Conservation (phyloP, 352 stramenopile genomes). For the Phytophthora sansomeana region DNA sequence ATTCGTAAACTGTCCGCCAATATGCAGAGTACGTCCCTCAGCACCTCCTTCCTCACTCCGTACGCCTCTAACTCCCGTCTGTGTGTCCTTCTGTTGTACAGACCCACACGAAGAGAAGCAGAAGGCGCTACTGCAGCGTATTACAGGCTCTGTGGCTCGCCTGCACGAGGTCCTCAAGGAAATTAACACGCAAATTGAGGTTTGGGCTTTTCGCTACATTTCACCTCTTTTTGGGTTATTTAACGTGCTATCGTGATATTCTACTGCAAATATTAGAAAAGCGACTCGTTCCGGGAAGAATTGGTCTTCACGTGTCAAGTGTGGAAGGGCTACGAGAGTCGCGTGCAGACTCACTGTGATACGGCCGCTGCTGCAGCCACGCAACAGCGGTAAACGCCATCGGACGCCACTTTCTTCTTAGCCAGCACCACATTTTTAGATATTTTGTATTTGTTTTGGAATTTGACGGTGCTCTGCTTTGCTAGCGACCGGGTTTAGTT, state of each 20-base stretch:
- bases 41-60: neutral
- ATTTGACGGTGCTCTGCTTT: too few relatives aligned
- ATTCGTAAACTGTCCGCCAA: slow-evolving; percentile 9
- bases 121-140: slow-evolving; percentile 84
- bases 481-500: neutral
- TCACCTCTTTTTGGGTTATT: neutral
- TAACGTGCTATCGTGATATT: neutral
- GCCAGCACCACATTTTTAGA: slow-evolving; percentile 3
- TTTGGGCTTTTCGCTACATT: neutral
- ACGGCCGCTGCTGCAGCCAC: slow-evolving; percentile 32
- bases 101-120: slow-evolving; percentile 90
- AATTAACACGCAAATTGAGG: slow-evolving; percentile 88
- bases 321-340: slow-evolving; percentile 87
- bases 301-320: slow-evolving; percentile 79
- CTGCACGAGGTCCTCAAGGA: slow-evolving; percentile 87
- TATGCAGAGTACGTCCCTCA: slow-evolving; percentile 35
- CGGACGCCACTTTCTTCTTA: neutral
- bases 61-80: slow-evolving; percentile 1
- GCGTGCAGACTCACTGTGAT: slow-evolving; percentile 78
- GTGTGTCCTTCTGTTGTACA: slow-evolving; percentile 20
- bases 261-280: slow-evolving; percentile 59
- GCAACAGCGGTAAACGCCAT: slow-evolving; percentile 15
- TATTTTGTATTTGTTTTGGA: slow-evolving; percentile 1
- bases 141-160: slow-evolving; percentile 76
- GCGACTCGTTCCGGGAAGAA: slow-evolving; percentile 75